Evolutionary conservation across 805 yeast species (phyloP), one percentile per base, ranked within the genome.

Genomic region (Spathaspora gorwiae): DNA sequence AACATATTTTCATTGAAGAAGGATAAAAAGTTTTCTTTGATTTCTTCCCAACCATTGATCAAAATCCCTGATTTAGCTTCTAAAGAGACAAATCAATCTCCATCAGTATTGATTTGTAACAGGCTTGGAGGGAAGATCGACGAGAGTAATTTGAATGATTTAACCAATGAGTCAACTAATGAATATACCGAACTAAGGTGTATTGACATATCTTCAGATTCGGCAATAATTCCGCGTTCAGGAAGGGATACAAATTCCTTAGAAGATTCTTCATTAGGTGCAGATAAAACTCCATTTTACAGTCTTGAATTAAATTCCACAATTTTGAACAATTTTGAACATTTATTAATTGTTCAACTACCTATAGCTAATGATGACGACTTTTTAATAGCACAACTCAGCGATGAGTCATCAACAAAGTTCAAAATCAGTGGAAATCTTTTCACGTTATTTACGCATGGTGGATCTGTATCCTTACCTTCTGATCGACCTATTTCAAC

Each of bases 251-350:
- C 70, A 0, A 47, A 49, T 0, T 62, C 66, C 11, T 54, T 79
- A 1, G 64, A 70, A 5, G 81, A 81, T 30, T 83, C 89, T 0
- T 76, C 87, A 0, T 52, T 65, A 36, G 84, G 78, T n/a, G 84
- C 78, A 3, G 66, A 66, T 0, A 45, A 57, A 2, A 32, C 51
- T 2, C 83, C 87, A 5, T 80, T 78, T 53, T 61, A 75, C 47
- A 72, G 79, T 7, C 36, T 82, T 2, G 72, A 72, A 43, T 60
- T 76, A 7, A 65, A 70, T 10, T 52, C 73, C 0, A 54, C 66
- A 0, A 60, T 68, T 2, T 50, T 83, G 7, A 37, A 65, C 0
- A 56, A 63, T 8, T 83, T 69, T 53, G 83, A 79, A 43, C 67
- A 73, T 35, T 64, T 85, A 14, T 66, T 83, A 0, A 61, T 83